These are phyloP conservation scores for Kazachstania africana DNA, from an alignment of 805 yeast species.

Conservation along the genomic window DNA sequence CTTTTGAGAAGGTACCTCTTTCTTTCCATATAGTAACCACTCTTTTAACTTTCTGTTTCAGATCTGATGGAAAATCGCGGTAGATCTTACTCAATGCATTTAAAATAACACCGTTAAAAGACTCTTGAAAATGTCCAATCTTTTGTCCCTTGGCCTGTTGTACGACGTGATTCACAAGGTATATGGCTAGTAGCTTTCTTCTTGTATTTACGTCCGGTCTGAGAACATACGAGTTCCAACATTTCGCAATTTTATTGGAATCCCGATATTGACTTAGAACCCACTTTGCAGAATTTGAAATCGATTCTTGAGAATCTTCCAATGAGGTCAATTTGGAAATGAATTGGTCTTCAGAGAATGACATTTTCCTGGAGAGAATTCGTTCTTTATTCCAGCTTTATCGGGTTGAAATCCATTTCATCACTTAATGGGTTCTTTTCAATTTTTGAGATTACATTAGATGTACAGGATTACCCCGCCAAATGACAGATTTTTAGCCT, in stretches of 20 bases:
- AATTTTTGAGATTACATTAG: too few relatives aligned
- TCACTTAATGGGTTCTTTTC: too few relatives aligned
- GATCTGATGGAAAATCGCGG: constrained; percentile 28
- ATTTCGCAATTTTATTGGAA: constrained; percentile 14
- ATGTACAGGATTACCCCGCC: too few relatives aligned
- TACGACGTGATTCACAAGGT: constrained; percentile 24
- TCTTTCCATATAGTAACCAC: constrained; percentile 58
- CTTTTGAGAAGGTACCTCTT: constrained; percentile 36
- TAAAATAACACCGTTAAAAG: constrained; percentile 21
- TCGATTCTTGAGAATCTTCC: constrained; percentile 27
- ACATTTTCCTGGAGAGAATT: constrained; percentile 9
- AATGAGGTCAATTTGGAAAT: constrained; percentile 14
- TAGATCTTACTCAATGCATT: constrained; percentile 28
- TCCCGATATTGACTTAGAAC: constrained; percentile 19
- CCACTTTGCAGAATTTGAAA: constrained; percentile 25
- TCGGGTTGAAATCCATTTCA: too few relatives aligned
- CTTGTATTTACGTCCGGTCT: constrained; percentile 17
- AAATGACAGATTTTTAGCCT: too few relatives aligned
- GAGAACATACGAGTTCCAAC: constrained; percentile 19
- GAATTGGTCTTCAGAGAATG: constrained; percentile 22
- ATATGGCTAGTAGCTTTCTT: constrained; percentile 21
- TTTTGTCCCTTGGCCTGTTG: constrained; percentile 24
- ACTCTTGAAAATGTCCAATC: constrained; percentile 19
- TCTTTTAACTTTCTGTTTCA: constrained; percentile 41
- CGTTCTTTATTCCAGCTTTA: too few relatives aligned